Evolutionary conservation across 1,284 basidiomycete species (phyloP).

Genomic region (Wallemia mellicola): DNA sequence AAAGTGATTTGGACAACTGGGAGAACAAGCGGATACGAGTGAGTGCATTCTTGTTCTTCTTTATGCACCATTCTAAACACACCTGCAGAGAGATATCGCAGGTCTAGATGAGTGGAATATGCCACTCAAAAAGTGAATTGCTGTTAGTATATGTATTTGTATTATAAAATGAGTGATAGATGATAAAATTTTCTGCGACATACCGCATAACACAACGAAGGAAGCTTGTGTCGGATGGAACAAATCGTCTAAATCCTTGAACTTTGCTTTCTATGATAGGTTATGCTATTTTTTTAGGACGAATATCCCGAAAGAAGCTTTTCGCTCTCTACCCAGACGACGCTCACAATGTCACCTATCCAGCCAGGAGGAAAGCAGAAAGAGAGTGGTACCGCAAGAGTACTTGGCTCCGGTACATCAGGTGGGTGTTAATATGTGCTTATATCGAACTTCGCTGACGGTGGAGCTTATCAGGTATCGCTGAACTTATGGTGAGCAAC

Average conservation of each 20-base stretch:
- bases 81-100: not conserved
- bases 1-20: not conserved
- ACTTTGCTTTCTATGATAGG: too few relatives aligned
- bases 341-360: constrained; percentile 10
- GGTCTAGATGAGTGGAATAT: not conserved
- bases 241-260: too few relatives aligned
- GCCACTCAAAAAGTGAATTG: not conserved
- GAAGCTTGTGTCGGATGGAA: too few relatives aligned
- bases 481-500: constrained; percentile 36
- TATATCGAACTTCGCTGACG: too few relatives aligned
- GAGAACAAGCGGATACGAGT: constrained; percentile 1
- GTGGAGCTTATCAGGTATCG: constrained; percentile 44
- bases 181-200: too few relatives aligned
- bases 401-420: constrained; percentile 72
- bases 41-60: not conserved
- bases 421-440: constrained; percentile 22
- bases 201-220: too few relatives aligned
- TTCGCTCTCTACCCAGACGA: not conserved
- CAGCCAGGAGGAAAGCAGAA: constrained; percentile 29
- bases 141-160: too few relatives aligned
- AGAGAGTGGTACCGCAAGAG: constrained; percentile 67
- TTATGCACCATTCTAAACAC: not conserved
- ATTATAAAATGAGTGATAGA: too few relatives aligned
- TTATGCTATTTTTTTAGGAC: too few relatives aligned
- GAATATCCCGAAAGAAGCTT: not conserved